Conservation (phyloP, 2,329 filamentous ascomycete genomes). For the Penicillium concentricum region DNA sequence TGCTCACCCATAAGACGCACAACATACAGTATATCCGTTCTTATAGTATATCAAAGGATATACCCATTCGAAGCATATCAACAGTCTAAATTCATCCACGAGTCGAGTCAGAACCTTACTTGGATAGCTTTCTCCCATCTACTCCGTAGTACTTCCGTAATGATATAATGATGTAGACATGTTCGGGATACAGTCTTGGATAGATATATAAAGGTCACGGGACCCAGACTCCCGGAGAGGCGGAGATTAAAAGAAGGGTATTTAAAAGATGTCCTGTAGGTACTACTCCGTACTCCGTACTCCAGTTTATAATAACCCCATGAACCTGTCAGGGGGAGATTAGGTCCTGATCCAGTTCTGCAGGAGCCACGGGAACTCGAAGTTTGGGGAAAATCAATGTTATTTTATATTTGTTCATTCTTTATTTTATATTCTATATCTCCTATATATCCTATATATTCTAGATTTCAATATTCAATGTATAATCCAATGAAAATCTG, state of each 20-base stretch:
- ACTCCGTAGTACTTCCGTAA: neutral
- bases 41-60: neutral
- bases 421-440: neutral
- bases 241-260: neutral
- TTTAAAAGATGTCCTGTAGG: neutral
- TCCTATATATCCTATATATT: neutral
- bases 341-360: constrained; percentile 21
- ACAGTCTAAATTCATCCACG: neutral
- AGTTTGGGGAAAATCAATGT: neutral
- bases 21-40: neutral
- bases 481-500: neutral
- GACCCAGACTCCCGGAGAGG: neutral
- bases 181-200: no score
- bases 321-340: constrained; percentile 9
- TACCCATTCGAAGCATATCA: neutral
- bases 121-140: neutral
- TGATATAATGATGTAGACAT: neutral
- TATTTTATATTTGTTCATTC: neutral
- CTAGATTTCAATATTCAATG: neutral
- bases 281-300: neutral
- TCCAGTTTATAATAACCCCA: neutral
- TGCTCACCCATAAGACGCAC: neutral
- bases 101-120: neutral
- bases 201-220: neutral
- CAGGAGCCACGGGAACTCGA: constrained; percentile 24